Conservation (phyloP, 148 eudicot species). For the Mesembryanthemum crystallinum region DNA sequence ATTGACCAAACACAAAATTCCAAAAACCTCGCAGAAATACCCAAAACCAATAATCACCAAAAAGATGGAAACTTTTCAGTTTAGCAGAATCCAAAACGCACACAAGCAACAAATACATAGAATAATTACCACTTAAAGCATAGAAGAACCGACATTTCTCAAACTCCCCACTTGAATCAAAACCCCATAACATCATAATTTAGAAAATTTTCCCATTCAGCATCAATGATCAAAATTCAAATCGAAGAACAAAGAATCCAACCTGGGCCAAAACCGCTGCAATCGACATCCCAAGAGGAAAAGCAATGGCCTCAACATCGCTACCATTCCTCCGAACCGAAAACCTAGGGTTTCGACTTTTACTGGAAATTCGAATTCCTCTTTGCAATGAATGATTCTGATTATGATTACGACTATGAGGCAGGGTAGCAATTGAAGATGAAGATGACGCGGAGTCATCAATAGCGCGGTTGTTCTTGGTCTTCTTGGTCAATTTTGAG, state of each 20-base stretch:
- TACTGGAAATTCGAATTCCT: conserved; percentile 33
- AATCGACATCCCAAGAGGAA: conserved; percentile 88
- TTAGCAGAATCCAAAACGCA: neutral
- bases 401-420: neutral
- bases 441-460: conserved; percentile 34
- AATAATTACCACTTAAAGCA: neutral
- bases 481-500: conserved; percentile 13
- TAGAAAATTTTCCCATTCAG: neutral
- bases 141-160: neutral
- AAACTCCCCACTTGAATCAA: neutral
- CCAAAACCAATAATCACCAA: neutral
- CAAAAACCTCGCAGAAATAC: neutral
- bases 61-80: neutral
- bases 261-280: conserved; percentile 90
- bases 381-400: conserved; percentile 16
- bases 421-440: conserved; percentile 18
- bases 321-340: conserved; percentile 24
- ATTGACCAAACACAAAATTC: neutral
- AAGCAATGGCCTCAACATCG: conserved; percentile 68
- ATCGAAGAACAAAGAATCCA: neutral
- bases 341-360: conserved; percentile 42
- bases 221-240: neutral
- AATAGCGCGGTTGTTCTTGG: conserved; percentile 19
- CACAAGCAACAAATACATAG: neutral
- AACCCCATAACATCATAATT: neutral